These are phyloP conservation scores for Mycena albidolilacea DNA, from an alignment of 768 basidiomycete species.

Conservation along the genomic window DNA sequence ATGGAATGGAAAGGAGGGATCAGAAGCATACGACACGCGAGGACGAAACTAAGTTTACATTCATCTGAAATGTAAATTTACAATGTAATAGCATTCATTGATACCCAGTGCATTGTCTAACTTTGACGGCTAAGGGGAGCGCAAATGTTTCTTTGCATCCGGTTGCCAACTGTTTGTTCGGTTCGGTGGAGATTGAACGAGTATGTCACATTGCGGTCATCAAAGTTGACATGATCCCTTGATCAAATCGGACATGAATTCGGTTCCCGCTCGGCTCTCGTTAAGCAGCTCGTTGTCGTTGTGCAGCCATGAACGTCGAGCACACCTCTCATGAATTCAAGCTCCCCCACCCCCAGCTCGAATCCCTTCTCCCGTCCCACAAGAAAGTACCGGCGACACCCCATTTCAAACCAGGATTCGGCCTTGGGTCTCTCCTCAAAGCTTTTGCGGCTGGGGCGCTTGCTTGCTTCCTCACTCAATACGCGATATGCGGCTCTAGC, in stretches of 20 bases:
- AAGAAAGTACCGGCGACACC: background rate
- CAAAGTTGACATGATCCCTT: background rate
- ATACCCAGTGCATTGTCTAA: background rate
- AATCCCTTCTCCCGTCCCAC: conserved; percentile 1
- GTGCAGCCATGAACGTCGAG: conserved; percentile 4
- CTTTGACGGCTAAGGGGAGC: background rate
- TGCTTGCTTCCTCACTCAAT: conserved; percentile 66
- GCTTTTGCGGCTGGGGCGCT: conserved; percentile 71
- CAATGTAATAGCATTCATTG: conserved; percentile 1
- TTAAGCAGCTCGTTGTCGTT: background rate
- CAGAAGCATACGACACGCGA: background rate
- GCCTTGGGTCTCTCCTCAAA: conserved; percentile 53
- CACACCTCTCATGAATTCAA: background rate
- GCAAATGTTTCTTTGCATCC: conserved; percentile 2
- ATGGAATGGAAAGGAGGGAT: background rate
- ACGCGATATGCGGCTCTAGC: conserved; percentile 57
- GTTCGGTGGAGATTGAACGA: conserved; percentile 7
- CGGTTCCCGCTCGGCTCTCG: conserved; percentile 12
- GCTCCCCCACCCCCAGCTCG: background rate
- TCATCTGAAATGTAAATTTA: conserved; percentile 6
- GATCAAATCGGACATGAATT: background rate
- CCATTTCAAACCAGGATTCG: conserved; percentile 47
- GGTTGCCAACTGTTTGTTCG: conserved; percentile 1
- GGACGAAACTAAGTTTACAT: background rate
- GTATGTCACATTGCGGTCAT: background rate